Conservation (phyloP, 345 rosid species). For the Punica granatum region DNA sequence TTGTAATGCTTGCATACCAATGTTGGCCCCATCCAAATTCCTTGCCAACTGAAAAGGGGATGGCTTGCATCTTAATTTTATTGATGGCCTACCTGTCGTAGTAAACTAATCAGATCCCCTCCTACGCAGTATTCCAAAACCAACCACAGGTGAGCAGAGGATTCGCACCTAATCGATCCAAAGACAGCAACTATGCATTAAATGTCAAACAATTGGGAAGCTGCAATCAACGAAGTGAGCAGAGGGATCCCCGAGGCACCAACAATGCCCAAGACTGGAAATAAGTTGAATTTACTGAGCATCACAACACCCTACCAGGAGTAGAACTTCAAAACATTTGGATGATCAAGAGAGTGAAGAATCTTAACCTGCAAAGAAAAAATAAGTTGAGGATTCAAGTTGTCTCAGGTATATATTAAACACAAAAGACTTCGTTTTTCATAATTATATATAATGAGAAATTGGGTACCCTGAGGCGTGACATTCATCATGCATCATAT, state of each 20-base stretch:
- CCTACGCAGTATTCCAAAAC: conserved; percentile 97
- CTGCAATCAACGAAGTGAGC: background rate
- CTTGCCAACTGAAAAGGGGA: background rate
- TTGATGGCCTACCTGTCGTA: conserved; percentile 62
- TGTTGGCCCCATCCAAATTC: background rate
- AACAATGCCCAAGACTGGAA: background rate
- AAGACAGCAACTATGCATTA: background rate
- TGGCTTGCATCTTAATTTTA: background rate
- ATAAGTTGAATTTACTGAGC: background rate
- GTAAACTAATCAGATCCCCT: conserved; percentile 77
- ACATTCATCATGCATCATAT: background rate
- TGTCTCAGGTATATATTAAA: background rate
- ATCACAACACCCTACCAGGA: conserved; percentile 51
- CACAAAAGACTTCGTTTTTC: background rate
- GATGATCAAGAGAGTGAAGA: conserved; percentile 78
- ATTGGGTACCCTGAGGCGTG: background rate
- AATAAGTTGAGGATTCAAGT: background rate
- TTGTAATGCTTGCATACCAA: background rate
- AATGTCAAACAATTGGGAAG: background rate
- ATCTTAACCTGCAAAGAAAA: conserved; percentile 61
- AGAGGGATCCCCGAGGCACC: background rate
- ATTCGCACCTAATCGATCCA: conserved; percentile 60
- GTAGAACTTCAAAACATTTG: conserved; percentile 71
- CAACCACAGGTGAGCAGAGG: conserved; percentile 96
- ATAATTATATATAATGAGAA: background rate